Base-by-base conservation (phyloP, 2,329 filamentous ascomycete species). In the Tolypocladium pustulatum region DNA sequence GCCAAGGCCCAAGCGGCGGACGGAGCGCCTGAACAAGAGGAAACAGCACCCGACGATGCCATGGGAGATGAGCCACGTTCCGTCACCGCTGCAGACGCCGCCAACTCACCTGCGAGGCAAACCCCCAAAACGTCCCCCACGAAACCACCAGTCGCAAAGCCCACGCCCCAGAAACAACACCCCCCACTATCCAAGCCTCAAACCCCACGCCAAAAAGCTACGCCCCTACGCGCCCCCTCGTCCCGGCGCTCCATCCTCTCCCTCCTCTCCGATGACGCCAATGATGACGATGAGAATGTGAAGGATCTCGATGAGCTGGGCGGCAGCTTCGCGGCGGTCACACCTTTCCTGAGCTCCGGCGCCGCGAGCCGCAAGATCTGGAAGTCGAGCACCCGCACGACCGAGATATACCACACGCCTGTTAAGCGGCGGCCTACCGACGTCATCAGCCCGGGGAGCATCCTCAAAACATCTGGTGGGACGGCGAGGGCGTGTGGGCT, bases 401-500 rank as follows among this genome's bases (percentile, higher is more conserved):
- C 63, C 20, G 68, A 72, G 57, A 37, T 65, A 3, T 63, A 65
- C 27, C 62, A 60, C 52, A 70, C 68, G 1, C 67, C 70, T 7
- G 59, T 64, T 32, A 67, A 64, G 61, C 67, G 60, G n/a, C 63
- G 58, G 7, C 22, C 59, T 3, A 53, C 55, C 5, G 63, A 67
- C 4, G 58, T 62, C 8, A 54, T 62, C 13, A 71, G 66, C 30
- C 61, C 60, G 20, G 60, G 63, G 4, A 69, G 66, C 52, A 62
- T 72, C 37, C 65, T 75, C 5, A 72, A 72, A 62, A 82, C 80
- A 12, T 80, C 81, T 0, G 76, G 80, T 2, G 81, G 81, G 1
- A 76, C 77, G 17, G 63, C 75, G 63, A 72, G 79, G 56, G 73
- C 73, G 17, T 86, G 84, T 60, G 83, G 83, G 4, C 71, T 80